Evolutionary conservation across 2,329 filamentous ascomycete species (phyloP).

Genomic region (Plenodomus lindquistii): DNA sequence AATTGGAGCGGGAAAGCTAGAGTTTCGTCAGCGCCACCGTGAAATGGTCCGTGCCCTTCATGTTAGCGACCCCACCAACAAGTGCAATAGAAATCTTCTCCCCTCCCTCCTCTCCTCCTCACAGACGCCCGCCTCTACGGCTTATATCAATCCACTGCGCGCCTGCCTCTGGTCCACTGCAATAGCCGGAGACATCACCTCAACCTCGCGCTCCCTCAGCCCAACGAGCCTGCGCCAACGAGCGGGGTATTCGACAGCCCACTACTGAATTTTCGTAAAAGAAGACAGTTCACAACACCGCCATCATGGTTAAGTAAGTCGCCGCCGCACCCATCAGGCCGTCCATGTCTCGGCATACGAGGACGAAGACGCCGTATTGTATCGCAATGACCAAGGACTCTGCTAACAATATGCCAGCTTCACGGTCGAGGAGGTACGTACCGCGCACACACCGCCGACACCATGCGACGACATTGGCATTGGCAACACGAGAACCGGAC

Average conservation of each 20-base stretch:
- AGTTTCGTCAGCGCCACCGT: constrained; percentile 11
- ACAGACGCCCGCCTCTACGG: constrained; percentile 27
- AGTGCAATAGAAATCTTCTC: constrained; percentile 18
- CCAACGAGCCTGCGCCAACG: constrained; percentile 27
- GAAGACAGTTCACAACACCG: constrained; percentile 63
- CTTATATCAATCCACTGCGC: constrained; percentile 17
- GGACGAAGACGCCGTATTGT: not conserved
- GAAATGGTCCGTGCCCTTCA: constrained; percentile 14
- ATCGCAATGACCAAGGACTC: constrained; percentile 4
- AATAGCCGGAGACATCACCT: constrained; percentile 37
- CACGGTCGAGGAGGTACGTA: constrained; percentile 85
- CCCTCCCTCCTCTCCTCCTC: constrained; percentile 14
- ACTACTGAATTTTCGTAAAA: constrained; percentile 42
- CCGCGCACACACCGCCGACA: constrained; percentile 26
- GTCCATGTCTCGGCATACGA: not conserved
- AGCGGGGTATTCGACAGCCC: constrained; percentile 43
- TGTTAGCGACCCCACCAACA: constrained; percentile 19
- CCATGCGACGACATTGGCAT: constrained; percentile 23
- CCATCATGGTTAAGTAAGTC: constrained; percentile 99
- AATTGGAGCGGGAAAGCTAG: constrained; percentile 6
- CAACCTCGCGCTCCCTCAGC: constrained; percentile 18
- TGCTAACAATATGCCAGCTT: constrained; percentile 73
- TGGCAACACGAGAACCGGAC: constrained; percentile 4
- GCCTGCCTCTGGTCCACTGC: constrained; percentile 33
- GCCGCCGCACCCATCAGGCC: constrained; percentile 8